A percentile compares a stretch with the other conserved stretches of the same genome.
phyloP scores from a whole-genome alignment of 306 rosid genomes.

The Boehmeria nivea region DNA sequence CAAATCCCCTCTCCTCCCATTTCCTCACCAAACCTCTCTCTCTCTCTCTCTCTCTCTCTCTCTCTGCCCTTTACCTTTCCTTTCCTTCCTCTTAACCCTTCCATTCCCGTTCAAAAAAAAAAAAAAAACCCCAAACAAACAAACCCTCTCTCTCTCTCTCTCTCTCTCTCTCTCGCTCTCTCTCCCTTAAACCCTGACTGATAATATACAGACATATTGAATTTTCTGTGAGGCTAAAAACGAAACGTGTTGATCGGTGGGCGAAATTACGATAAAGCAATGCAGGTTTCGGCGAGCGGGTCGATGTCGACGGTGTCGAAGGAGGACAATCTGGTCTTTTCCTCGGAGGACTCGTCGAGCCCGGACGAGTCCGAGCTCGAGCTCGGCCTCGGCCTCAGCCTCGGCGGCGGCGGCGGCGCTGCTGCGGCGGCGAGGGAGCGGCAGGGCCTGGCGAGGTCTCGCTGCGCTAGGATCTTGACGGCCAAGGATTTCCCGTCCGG shows the following conservation, averaged over 20 bases:
- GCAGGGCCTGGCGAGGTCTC: slow-evolving; percentile 24
- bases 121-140: neutral
- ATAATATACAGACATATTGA: too few species aligned
- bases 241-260: too few species aligned
- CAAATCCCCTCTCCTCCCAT: neutral
- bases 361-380: slow-evolving; percentile 82
- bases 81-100: neutral
- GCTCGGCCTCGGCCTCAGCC: slow-evolving; percentile 68
- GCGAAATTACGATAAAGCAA: neutral
- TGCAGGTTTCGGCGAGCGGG: slow-evolving; percentile 35
- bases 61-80: neutral
- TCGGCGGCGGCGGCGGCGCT: slow-evolving; percentile 34
- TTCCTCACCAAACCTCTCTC: slow-evolving; percentile 1
- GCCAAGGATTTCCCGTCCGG: slow-evolving; percentile 62
- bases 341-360: slow-evolving; percentile 78
- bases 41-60: neutral
- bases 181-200: too few species aligned
- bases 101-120: too few species aligned
- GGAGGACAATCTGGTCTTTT: slow-evolving; percentile 65
- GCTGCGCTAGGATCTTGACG: slow-evolving; percentile 53
- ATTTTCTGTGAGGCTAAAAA: too few species aligned
- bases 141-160: slow-evolving; percentile 16
- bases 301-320: slow-evolving; percentile 59
- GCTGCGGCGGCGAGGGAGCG: slow-evolving; percentile 33
- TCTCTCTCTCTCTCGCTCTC: neutral